Conservation (phyloP, 495 filamentous ascomycete genomes). For the Podospora comata region DNA sequence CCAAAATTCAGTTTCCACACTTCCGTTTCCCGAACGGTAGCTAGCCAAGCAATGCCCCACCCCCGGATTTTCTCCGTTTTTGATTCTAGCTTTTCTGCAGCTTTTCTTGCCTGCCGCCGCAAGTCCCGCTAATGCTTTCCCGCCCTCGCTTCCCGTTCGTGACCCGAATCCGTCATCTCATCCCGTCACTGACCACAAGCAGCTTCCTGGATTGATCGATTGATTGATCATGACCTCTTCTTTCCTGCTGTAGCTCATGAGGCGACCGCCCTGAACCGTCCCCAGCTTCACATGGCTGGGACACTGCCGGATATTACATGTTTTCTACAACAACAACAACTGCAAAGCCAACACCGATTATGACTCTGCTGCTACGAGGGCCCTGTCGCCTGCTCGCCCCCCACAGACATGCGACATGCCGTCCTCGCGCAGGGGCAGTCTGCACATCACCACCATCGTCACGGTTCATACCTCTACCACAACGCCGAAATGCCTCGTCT, state of each 20-base stretch:
- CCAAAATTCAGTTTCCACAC: background rate
- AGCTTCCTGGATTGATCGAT: background rate
- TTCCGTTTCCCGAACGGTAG: background rate
- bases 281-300: constrained; percentile 32
- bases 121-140: background rate
- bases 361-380: constrained; percentile 24
- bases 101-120: background rate
- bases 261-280: constrained; percentile 22
- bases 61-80: background rate
- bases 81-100: background rate
- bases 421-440: too few species aligned
- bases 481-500: constrained; percentile 17
- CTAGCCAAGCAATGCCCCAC: background rate
- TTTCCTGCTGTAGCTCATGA: constrained; percentile 23
- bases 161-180: background rate
- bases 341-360: constrained; percentile 11
- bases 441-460: background rate
- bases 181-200: constrained; percentile 7
- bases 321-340: background rate
- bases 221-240: too few species aligned
- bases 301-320: background rate
- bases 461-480: background rate
- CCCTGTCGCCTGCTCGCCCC: constrained; percentile 17
- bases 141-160: constrained; percentile 5
- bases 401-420: too few species aligned